A percentile compares a stretch with the other conserved stretches of the same genome.
These are phyloP conservation scores for Trypethelium eluteriae DNA, from an alignment of 495 filamentous ascomycete species.

Conservation along the genomic window DNA sequence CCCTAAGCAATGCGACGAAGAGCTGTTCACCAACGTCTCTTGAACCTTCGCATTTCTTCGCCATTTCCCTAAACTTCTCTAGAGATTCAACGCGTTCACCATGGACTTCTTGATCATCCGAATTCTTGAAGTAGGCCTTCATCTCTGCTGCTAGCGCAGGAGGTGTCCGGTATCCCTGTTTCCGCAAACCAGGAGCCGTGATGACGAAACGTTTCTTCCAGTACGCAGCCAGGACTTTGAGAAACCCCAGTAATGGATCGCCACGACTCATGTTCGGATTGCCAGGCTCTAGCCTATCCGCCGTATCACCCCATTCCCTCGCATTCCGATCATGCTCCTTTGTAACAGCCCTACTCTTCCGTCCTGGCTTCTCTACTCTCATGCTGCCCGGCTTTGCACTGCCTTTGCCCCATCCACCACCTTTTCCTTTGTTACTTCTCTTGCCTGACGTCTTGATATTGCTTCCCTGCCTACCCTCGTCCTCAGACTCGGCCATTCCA, in stretches of 20 bases:
- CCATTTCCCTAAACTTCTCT: slow-evolving; percentile 59
- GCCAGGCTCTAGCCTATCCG: slow-evolving; percentile 60
- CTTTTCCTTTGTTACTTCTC: slow-evolving; percentile 19
- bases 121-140: slow-evolving; percentile 54
- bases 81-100: slow-evolving; percentile 65
- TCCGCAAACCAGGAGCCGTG: slow-evolving; percentile 72
- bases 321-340: slow-evolving; percentile 32
- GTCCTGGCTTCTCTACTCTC: slow-evolving; percentile 17
- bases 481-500: slow-evolving; percentile 45
- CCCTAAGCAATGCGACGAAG: slow-evolving; percentile 82
- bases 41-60: slow-evolving; percentile 68
- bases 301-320: slow-evolving; percentile 68
- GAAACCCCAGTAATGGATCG: slow-evolving; percentile 72
- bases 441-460: slow-evolving; percentile 19
- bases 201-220: slow-evolving; percentile 83
- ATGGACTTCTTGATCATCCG: slow-evolving; percentile 53
- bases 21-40: slow-evolving; percentile 83
- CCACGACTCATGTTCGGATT: slow-evolving; percentile 66
- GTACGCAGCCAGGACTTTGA: slow-evolving; percentile 67
- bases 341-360: slow-evolving; percentile 16
- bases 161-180: slow-evolving; percentile 75
- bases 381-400: neutral
- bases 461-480: slow-evolving; percentile 24
- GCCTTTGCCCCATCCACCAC: slow-evolving; percentile 16
- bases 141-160: slow-evolving; percentile 59